Evolutionary conservation across 176 grass and related monocot species (phyloP).

Genomic region (Metroxylon sagu): DNA sequence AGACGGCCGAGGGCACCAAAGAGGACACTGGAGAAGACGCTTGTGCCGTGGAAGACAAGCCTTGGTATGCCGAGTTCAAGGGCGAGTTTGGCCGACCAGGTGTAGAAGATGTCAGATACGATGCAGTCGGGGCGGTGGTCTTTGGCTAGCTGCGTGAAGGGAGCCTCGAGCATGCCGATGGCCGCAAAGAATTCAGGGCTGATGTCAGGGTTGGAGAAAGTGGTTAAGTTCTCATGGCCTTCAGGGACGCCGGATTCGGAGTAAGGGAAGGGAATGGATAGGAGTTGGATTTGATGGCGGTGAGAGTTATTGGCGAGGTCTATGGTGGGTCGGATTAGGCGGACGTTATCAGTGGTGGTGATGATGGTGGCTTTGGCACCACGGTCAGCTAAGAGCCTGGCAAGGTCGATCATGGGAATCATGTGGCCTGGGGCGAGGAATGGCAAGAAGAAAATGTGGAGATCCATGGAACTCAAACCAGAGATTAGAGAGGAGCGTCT

Average conservation of each 20-base stretch:
- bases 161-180: slow-evolving; percentile 3
- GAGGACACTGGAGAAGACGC: neutral
- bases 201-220: neutral
- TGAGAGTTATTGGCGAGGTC: slow-evolving; percentile 30
- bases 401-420: slow-evolving; percentile 50
- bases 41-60: slow-evolving; percentile 40
- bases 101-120: slow-evolving; percentile 41
- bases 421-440: slow-evolving; percentile 48
- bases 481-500: too few relatives aligned
- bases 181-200: slow-evolving; percentile 17
- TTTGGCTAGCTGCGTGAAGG: slow-evolving; percentile 30
- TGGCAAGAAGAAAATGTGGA: slow-evolving; percentile 66
- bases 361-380: slow-evolving; percentile 53
- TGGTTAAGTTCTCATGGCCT: slow-evolving; percentile 22
- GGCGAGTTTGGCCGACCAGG: slow-evolving; percentile 26
- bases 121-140: slow-evolving; percentile 25
- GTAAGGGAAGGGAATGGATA: slow-evolving; percentile 29
- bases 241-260: slow-evolving; percentile 38
- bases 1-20: neutral
- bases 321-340: slow-evolving; percentile 27
- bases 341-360: slow-evolving; percentile 42
- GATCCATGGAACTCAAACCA: neutral
- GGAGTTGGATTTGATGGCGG: slow-evolving; percentile 16
- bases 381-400: slow-evolving; percentile 33
- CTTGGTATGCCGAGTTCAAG: slow-evolving; percentile 28